A percentile compares a stretch with the other conserved stretches of the same genome.
Evolutionary conservation across 768 basidiomycete genomes (phyloP).

Genomic region (Naganishia onofrii): DNA sequence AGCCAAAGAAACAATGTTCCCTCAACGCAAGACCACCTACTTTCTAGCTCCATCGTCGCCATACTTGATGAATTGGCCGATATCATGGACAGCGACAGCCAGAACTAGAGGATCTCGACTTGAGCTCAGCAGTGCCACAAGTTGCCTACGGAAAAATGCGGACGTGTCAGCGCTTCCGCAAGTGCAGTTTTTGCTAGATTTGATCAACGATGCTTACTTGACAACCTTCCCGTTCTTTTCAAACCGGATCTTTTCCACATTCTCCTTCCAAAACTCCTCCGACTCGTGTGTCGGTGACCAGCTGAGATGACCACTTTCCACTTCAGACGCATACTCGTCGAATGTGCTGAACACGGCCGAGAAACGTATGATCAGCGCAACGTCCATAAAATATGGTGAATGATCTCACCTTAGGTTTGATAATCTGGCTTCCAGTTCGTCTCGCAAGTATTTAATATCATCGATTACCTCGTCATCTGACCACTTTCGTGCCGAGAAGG

Average conservation of each 20-base stretch:
- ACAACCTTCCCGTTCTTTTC: slow-evolving; percentile 80
- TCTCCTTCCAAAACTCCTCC: slow-evolving; percentile 97
- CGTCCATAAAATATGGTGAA: no score
- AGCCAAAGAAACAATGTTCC: not conserved
- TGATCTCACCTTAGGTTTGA: slow-evolving; percentile 78
- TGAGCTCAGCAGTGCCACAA: slow-evolving; percentile 69
- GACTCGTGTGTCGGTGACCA: slow-evolving; percentile 97
- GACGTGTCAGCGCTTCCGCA: not conserved
- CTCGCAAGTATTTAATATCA: slow-evolving; percentile 80
- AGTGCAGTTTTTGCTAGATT: not conserved
- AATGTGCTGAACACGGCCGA: slow-evolving; percentile 65
- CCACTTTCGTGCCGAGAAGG: slow-evolving; percentile 78
- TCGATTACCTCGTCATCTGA: slow-evolving; percentile 92
- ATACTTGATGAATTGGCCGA: slow-evolving; percentile 91
- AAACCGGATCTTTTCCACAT: slow-evolving; percentile 74
- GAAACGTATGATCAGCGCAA: no score
- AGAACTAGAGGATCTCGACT: slow-evolving; percentile 74
- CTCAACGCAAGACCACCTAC: slow-evolving; percentile 56
- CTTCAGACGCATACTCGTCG: slow-evolving; percentile 90
- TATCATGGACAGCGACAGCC: slow-evolving; percentile 86
- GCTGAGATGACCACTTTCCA: slow-evolving; percentile 81
- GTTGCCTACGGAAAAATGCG: slow-evolving; percentile 57
- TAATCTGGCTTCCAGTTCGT: slow-evolving; percentile 79
- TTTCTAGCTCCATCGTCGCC: slow-evolving; percentile 81
- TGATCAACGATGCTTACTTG: slow-evolving; percentile 58